Evolutionary conservation across 2,329 filamentous ascomycete genomes (phyloP), one percentile per base, ranked within the genome.

Genomic region (Dothistroma pini): DNA sequence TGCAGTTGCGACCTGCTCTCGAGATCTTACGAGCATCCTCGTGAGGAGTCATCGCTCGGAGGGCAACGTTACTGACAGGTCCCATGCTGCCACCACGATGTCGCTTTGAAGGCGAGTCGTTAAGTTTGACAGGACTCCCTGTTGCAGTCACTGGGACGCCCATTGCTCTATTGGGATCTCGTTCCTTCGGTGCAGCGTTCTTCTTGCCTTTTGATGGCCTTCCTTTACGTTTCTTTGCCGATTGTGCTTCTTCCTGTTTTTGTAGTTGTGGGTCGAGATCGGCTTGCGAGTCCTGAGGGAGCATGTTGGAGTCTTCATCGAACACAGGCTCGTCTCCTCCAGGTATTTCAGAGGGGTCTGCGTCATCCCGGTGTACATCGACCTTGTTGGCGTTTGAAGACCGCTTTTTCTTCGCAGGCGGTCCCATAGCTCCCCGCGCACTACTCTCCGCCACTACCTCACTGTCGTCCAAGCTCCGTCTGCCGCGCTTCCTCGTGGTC

Each of bases 1-100:
- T 87, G 10, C 90, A 91, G 56, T 86, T 85, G 59, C 95, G 86
- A 1, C 91, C 93, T 12, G 89, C 93, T 57, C 91, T 87, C n/a
- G 83, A 84, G 55, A 88, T 90, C 50, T 81, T 83, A 32, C 80
- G 80, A 63, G 84, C 79, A 57, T 86, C 81, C 47, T 76, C 74
- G 14, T 71, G 70, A 7, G 76, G 76, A 22, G 76, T 78, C 31
- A 67, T 69, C 12, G 74, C 71, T 51, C 76, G 75, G 7, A 76
- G 67, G 49, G 70, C 67, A 22, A 74, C 72, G 51, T 75, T 71
- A 61, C 69, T 73, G 59, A 72, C 69, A n/a, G 71, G 69, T n/a
- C 70, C 72, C 14, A 69, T 57, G 50, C 67, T 69, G 44, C 59
- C 62, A 54, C 67, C 63, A 48, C 65, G 60, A 32, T 48, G 32